These are phyloP conservation scores for Usnea hakonensis DNA, from an alignment of 495 filamentous ascomycete species.

Conservation along the genomic window DNA sequence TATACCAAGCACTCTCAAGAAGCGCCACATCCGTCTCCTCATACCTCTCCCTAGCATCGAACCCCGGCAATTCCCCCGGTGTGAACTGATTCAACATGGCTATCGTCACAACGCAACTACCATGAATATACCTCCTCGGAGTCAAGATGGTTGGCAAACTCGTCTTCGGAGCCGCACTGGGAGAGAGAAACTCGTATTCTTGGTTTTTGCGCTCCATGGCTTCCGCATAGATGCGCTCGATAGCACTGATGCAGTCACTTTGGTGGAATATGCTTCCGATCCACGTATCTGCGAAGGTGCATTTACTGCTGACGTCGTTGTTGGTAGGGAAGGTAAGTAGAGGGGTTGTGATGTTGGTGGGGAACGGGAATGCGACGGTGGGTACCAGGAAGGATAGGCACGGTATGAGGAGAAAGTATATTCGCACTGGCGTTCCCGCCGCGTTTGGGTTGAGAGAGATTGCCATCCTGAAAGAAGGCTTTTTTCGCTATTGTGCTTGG, in stretches of 20 bases:
- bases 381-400: background rate
- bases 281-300: background rate
- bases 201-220: background rate
- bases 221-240: background rate
- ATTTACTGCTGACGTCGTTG: background rate
- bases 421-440: background rate
- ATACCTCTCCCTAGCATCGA: background rate
- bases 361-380: background rate
- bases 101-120: background rate
- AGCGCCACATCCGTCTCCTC: background rate
- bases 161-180: background rate
- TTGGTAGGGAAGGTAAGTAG: background rate
- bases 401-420: background rate
- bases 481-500: background rate
- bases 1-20: background rate
- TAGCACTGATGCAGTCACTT: background rate
- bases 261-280: background rate
- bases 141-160: background rate
- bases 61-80: background rate
- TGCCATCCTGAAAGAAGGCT: background rate
- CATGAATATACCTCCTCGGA: background rate
- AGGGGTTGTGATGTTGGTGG: background rate
- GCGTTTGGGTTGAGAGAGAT: background rate
- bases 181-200: background rate
- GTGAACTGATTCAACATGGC: background rate